phyloP scores from a whole-genome alignment of 306 rosid genomes.

The Hippophae gyantsensis region DNA sequence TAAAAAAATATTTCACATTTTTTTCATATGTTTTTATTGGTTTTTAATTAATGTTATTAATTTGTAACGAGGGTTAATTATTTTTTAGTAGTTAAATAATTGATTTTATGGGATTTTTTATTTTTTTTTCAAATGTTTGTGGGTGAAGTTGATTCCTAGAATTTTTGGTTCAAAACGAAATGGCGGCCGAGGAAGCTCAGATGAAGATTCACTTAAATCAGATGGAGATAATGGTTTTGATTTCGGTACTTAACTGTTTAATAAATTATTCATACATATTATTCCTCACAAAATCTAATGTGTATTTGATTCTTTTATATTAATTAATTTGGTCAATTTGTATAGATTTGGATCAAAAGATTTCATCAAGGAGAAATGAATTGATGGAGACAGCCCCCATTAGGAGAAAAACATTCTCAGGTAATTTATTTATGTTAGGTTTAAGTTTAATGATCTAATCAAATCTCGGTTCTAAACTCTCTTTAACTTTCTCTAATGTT shows the following conservation, averaged over 20 bases:
- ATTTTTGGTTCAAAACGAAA: conserved; percentile 54
- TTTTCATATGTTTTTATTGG: neutral
- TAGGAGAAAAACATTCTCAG: conserved; percentile 48
- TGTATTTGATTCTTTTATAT: neutral
- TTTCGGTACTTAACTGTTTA: neutral
- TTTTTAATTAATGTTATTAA: neutral
- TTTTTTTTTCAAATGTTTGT: neutral
- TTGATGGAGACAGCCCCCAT: conserved; percentile 34
- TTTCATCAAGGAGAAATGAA: conserved; percentile 45
- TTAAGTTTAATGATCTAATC: neutral
- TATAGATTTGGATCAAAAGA: conserved; percentile 43
- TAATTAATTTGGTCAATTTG: neutral
- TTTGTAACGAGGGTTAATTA: no score
- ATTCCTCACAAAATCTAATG: neutral
- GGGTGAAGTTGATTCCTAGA: conserved; percentile 60
- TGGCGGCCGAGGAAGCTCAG: conserved; percentile 42
- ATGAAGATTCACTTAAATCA: conserved; percentile 37
- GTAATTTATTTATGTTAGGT: conserved; percentile 16
- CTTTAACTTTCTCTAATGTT: neutral
- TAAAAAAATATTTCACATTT: no score
- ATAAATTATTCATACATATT: neutral
- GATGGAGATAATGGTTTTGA: conserved; percentile 37
- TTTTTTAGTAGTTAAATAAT: neutral
- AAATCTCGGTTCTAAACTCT: neutral
- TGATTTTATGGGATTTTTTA: neutral